A percentile compares a stretch with the other conserved stretches of the same genome.
phyloP scores from a whole-genome alignment of 1,284 basidiomycete genomes.

The Cryptococcus amylolentus region DNA sequence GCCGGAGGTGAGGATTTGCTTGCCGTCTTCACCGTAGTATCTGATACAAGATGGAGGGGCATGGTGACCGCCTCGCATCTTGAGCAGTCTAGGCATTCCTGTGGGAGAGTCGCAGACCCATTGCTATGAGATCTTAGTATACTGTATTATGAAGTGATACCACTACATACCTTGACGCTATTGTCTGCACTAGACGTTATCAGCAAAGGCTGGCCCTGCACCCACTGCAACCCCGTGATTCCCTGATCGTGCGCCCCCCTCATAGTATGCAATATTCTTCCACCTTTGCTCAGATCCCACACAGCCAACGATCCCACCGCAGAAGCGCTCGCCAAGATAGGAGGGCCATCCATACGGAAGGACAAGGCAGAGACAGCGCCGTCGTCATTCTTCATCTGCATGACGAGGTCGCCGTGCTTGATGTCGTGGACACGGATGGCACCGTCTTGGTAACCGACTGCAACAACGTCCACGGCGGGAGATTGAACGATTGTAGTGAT shows the following conservation, averaged over 20 bases:
- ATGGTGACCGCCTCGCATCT: constrained; percentile 88
- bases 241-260: constrained; percentile 81
- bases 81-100: constrained; percentile 77
- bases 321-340: constrained; percentile 79
- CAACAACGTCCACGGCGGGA: constrained; percentile 93
- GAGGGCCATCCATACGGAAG: constrained; percentile 86
- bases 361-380: constrained; percentile 70
- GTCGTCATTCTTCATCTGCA: constrained; percentile 79
- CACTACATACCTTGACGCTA: constrained; percentile 70
- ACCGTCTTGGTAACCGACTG: constrained; percentile 83
- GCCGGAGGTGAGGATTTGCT: constrained; percentile 79
- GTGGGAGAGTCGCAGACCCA: constrained; percentile 95
- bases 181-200: constrained; percentile 88
- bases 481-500: constrained; percentile 82
- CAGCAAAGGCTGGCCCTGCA: constrained; percentile 82
- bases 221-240: constrained; percentile 77
- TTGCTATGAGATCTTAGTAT: constrained; percentile 61
- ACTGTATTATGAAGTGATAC: not conserved
- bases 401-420: constrained; percentile 78
- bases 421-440: constrained; percentile 86
- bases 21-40: constrained; percentile 95
- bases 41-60: constrained; percentile 86
- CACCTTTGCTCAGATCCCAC: constrained; percentile 83
- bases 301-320: constrained; percentile 81
- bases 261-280: constrained; percentile 74